Conservation (phyloP, 208 protist species). For the Trichomonas tenax region DNA sequence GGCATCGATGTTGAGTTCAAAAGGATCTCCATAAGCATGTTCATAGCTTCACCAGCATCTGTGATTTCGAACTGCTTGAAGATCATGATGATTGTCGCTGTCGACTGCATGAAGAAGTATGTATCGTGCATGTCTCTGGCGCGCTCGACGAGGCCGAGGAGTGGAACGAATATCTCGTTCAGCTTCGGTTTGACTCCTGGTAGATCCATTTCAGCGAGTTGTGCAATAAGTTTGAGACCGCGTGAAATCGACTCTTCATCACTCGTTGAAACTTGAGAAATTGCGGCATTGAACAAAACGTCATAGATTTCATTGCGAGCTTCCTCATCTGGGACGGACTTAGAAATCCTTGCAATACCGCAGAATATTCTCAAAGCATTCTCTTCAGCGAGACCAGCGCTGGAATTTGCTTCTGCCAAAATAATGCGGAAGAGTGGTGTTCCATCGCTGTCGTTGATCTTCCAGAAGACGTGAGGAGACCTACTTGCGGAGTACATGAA, state of each 20-base stretch:
- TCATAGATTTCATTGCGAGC: not conserved
- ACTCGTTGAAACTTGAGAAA: not conserved
- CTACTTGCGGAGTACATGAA: not conserved
- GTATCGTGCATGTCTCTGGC: not conserved
- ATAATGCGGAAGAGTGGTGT: not conserved
- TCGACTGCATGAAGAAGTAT: not conserved
- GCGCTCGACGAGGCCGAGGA: not conserved
- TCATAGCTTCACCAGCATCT: not conserved
- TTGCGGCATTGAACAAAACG: not conserved
- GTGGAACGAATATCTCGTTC: not conserved
- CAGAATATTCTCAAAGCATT: not conserved
- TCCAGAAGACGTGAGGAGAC: not conserved
- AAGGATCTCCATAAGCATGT: not conserved
- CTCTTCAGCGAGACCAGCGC: not conserved
- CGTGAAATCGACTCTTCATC: not conserved
- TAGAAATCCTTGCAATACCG: not conserved
- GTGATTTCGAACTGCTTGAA: not conserved
- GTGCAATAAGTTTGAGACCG: not conserved
- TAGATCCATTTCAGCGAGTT: not conserved
- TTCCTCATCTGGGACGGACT: not conserved
- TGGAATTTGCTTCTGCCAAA: not conserved
- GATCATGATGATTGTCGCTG: not conserved
- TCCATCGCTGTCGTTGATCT: not conserved
- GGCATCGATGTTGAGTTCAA: not conserved
- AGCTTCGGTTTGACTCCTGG: not conserved